Percentiles rank a stretch among this genome's conserved stretches.
phyloP scores from a whole-genome alignment of 495 filamentous ascomycete species.

The Penicillium cinerascens region DNA sequence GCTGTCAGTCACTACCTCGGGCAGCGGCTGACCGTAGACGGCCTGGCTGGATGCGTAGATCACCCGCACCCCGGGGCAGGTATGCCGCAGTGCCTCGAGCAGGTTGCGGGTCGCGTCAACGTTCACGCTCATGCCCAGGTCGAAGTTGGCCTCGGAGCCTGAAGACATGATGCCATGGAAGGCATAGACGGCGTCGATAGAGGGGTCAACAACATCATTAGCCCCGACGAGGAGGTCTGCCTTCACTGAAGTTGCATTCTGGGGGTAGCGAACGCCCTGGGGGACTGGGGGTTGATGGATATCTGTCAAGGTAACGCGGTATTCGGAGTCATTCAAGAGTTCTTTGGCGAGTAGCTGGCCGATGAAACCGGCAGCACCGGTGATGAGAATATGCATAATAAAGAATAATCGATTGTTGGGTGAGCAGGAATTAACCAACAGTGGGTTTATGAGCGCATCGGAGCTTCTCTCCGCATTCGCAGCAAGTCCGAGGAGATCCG shows the following conservation, averaged over 20 bases:
- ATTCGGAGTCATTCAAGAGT: slow-evolving; percentile 53
- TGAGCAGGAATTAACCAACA: neutral
- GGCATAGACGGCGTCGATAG: slow-evolving; percentile 62
- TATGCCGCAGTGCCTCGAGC: slow-evolving; percentile 53
- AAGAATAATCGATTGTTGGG: neutral
- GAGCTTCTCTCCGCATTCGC: slow-evolving; percentile 36
- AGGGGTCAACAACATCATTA: slow-evolving; percentile 48
- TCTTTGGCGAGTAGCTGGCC: slow-evolving; percentile 60
- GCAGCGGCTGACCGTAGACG: slow-evolving; percentile 54
- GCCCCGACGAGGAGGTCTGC: slow-evolving; percentile 55
- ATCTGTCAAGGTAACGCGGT: slow-evolving; percentile 59
- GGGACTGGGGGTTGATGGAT: slow-evolving; percentile 55
- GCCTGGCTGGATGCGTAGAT: slow-evolving; percentile 59
- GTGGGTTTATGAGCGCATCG: slow-evolving; percentile 16
- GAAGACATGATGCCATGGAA: slow-evolving; percentile 83
- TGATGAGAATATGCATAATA: slow-evolving; percentile 61
- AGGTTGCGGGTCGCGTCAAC: slow-evolving; percentile 63
- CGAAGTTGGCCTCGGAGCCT: slow-evolving; percentile 67
- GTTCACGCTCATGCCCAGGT: slow-evolving; percentile 67
- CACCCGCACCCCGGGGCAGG: slow-evolving; percentile 56
- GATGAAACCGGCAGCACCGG: slow-evolving; percentile 66
- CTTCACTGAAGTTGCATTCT: slow-evolving; percentile 50
- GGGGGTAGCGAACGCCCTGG: slow-evolving; percentile 44
- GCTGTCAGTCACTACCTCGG: slow-evolving; percentile 47
- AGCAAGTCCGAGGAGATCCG: slow-evolving; percentile 37